Evolutionary conservation across 2,329 filamentous ascomycete species (phyloP).

Genomic region (Hansfordia pulvinata): DNA sequence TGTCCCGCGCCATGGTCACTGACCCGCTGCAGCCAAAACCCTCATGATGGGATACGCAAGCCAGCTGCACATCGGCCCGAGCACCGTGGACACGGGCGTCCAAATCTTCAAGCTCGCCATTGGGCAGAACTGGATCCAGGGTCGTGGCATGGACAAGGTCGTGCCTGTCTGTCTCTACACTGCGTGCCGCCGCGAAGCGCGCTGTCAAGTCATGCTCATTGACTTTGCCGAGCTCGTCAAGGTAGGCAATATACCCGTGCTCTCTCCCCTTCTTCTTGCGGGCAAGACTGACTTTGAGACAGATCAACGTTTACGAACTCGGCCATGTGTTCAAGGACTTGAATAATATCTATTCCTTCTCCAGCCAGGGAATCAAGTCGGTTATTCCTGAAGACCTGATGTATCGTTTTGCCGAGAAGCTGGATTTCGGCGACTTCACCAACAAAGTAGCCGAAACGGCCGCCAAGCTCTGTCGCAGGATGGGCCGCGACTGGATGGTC

Average conservation of each 20-base stretch:
- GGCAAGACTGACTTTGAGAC: conserved; percentile 3
- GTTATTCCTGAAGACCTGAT: conserved; percentile 85
- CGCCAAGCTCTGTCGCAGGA: conserved; percentile 73
- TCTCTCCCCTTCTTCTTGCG: too few species aligned
- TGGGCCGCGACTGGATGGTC: conserved; percentile 96
- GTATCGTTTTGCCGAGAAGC: conserved; percentile 76
- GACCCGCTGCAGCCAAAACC: conserved; percentile 24
- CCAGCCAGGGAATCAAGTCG: conserved; percentile 42
- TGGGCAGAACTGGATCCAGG: conserved; percentile 68
- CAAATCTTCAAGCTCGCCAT: conserved; percentile 67
- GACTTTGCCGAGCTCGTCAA: conserved; percentile 76
- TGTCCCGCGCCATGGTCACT: conserved; percentile 7
- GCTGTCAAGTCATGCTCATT: conserved; percentile 84
- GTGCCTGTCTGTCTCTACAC: conserved; percentile 86
- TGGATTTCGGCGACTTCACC: conserved; percentile 77
- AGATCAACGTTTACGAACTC: conserved; percentile 83
- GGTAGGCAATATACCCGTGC: too few species aligned
- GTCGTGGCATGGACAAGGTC: conserved; percentile 72
- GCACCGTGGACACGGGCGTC: conserved; percentile 49
- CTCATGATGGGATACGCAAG: conserved; percentile 50
- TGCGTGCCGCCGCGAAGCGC: conserved; percentile 65
- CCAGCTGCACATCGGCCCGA: conserved; percentile 46
- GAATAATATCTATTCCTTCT: conserved; percentile 57
- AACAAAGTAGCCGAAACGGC: conserved; percentile 82
- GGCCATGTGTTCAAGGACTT: conserved; percentile 82